phyloP scores from a whole-genome alignment of 441 rosid genomes.

The Erysimum cheiri region DNA sequence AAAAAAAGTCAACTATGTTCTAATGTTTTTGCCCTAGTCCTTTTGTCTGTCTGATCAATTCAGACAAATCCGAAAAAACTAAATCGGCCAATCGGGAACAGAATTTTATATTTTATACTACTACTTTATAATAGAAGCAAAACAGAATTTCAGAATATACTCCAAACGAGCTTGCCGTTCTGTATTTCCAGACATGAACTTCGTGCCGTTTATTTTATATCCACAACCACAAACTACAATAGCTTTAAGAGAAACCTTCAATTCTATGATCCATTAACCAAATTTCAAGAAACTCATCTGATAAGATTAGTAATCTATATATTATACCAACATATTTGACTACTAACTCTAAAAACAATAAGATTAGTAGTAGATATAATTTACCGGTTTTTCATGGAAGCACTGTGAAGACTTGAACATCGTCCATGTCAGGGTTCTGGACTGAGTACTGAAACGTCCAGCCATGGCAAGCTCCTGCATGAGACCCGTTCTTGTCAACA shows the following conservation, averaged over 20 bases:
- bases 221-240: conserved; percentile 5
- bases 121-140: conserved; percentile 1
- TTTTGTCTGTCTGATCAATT: conserved; percentile 31
- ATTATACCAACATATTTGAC: too few relatives aligned
- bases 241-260: background rate
- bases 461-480: conserved; percentile 88
- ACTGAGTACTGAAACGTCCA: conserved; percentile 93
- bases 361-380: background rate
- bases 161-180: conserved; percentile 21
- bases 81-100: conserved; percentile 37
- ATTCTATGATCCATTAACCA: background rate
- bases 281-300: conserved; percentile 3
- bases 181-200: conserved; percentile 27
- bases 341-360: too few relatives aligned
- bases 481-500: conserved; percentile 68
- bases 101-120: background rate
- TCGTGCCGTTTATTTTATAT: conserved; percentile 24
- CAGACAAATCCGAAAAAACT: conserved; percentile 31
- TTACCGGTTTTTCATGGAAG: conserved; percentile 43
- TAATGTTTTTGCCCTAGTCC: conserved; percentile 7
- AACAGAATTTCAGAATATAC: conserved; percentile 17
- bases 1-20: conserved; percentile 44
- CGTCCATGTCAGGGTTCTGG: conserved; percentile 58
- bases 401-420: conserved; percentile 79
- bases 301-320: background rate